Base-by-base conservation (phyloP, 768 basidiomycete genomes). In the Trametes cubensis region DNA sequence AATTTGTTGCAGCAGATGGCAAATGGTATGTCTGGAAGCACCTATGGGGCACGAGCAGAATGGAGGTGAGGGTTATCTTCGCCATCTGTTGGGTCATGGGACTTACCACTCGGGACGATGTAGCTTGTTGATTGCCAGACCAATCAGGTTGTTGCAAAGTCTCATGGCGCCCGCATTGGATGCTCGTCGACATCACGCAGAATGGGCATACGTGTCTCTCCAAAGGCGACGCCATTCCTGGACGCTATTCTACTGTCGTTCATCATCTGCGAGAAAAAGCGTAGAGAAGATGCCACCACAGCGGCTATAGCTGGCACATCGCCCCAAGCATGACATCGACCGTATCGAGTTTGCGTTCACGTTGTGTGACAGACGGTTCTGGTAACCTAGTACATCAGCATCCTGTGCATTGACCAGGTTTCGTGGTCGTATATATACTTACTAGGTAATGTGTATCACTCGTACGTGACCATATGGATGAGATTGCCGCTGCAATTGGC, bases 21-120 rank as follows among this genome's bases (percentile, higher is more conserved):
- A 39, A 38, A 39, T 10, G 17, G 7, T 60, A 54, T n/a, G 21
- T 23, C 17, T 60, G 59, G 59, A 54, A 57, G 46, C 40, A 41
- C 20, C 58, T 17, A 8, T 6, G n/a, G 21, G 44, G 42, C 13
- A 39, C 23, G 6, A 44, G 42, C 20, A 38, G 38, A 13, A 42
- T 59, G 26, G 30, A 51, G 50, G 58, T 38, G 20, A 34, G 58
- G 34, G 5, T 7, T 3, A 25, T 25, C 47, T 49, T 49, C 49
- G 38, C 6, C 39, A 18, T 42, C 11, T 17, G 28, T 1, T 6
- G 5, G 26, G 34, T 34, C 10, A 34, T 34, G 34, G 11, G 10
- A 34, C 34, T 34, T 34, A 34, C 34, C 2, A 34, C 10, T 34
- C 10, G 34, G 34, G 28, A 20, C 0, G 1, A 7, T 17, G 40